Conservation (phyloP, 2,329 filamentous ascomycete genomes). For the Stemphylium beticola region DNA sequence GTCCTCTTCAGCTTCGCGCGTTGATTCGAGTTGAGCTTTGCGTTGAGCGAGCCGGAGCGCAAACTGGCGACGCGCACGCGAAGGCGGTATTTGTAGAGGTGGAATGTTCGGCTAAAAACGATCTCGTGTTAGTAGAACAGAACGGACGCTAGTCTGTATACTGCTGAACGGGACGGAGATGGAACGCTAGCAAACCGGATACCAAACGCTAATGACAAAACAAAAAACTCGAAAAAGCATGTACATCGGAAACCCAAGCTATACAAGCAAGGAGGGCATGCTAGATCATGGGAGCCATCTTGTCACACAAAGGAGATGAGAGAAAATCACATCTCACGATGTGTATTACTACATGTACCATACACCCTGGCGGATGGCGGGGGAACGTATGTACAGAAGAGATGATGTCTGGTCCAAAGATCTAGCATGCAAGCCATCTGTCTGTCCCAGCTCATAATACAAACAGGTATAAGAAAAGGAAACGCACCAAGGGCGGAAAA, state of each 20-base stretch:
- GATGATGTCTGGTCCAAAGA: conserved; percentile 17
- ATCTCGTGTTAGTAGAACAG: conserved; percentile 42
- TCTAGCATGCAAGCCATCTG: conserved; percentile 12
- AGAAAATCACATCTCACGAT: conserved; percentile 25
- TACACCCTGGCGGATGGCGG: conserved; percentile 31
- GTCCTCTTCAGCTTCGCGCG: conserved; percentile 28
- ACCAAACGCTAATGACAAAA: neutral
- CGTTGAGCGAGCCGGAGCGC: conserved; percentile 76
- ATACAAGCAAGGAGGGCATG: neutral
- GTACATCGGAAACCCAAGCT: neutral
- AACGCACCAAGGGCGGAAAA: conserved; percentile 49
- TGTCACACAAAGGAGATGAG: conserved; percentile 20
- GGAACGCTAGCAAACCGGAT: conserved; percentile 8
- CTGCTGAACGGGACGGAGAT: conserved; percentile 3
- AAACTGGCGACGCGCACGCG: conserved; percentile 85
- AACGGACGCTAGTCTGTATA: neutral
- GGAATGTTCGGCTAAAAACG: conserved; percentile 21
- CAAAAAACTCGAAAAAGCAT: neutral
- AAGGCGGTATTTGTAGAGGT: conserved; percentile 83
- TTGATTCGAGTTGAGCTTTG: conserved; percentile 44
- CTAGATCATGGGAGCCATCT: conserved; percentile 9
- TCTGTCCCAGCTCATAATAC: conserved; percentile 12
- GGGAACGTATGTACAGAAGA: conserved; percentile 37
- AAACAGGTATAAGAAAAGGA: conserved; percentile 29
- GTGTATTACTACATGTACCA: conserved; percentile 42